Conservation (phyloP, 331 rosid genomes). For the Telfairia occidentalis region DNA sequence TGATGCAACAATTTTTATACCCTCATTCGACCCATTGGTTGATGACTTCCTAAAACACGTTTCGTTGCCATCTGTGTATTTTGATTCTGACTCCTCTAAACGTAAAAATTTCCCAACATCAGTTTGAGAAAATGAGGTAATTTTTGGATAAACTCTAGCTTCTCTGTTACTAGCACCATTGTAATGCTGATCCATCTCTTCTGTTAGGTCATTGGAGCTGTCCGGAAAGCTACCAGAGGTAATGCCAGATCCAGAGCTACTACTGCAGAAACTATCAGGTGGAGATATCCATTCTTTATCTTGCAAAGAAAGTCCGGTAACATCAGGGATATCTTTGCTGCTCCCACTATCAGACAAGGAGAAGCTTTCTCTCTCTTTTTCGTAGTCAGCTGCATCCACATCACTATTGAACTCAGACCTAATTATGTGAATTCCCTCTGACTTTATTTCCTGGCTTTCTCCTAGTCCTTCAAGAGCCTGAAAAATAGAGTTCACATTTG, state of each 20-base stretch:
- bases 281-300: slow-evolving; percentile 87
- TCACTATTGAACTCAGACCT: slow-evolving; percentile 56
- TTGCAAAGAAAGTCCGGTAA: slow-evolving; percentile 52
- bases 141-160: slow-evolving; percentile 18
- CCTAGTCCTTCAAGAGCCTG: slow-evolving; percentile 99
- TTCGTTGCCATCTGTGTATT: slow-evolving; percentile 23
- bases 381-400: slow-evolving; percentile 41
- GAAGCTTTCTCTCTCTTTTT: slow-evolving; percentile 50
- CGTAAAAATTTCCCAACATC: slow-evolving; percentile 28
- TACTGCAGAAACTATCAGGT: slow-evolving; percentile 70
- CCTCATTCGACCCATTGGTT: slow-evolving; percentile 31
- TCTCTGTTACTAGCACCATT: slow-evolving; percentile 34
- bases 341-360: slow-evolving; percentile 41
- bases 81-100: slow-evolving; percentile 33
- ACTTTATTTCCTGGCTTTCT: slow-evolving; percentile 81
- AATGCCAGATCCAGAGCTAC: slow-evolving; percentile 57
- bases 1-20: slow-evolving; percentile 19
- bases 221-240: slow-evolving; percentile 47
- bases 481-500: slow-evolving; percentile 9
- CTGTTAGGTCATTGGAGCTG: slow-evolving; percentile 46
- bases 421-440: slow-evolving; percentile 49
- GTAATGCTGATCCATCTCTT: slow-evolving; percentile 36
- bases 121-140: slow-evolving; percentile 28
- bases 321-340: slow-evolving; percentile 34
- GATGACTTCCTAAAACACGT: slow-evolving; percentile 20